A percentile compares a stretch with the other conserved stretches of the same genome.
phyloP scores from a whole-genome alignment of 345 rosid species.

The Arabis alpina region DNA sequence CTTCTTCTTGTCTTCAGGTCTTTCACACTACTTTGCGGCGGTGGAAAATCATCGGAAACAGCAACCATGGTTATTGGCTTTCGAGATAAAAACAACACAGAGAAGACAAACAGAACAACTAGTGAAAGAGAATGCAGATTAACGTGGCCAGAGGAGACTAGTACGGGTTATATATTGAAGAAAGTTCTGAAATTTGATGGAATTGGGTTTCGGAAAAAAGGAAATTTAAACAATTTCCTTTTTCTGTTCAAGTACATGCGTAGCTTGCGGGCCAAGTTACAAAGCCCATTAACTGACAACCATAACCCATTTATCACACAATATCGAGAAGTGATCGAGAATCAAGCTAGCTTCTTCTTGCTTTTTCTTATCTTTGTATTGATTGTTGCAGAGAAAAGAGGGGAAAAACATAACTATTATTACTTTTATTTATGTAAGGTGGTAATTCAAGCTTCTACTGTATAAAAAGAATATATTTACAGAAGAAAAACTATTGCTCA shows the following conservation, averaged over 20 bases:
- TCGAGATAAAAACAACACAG: too few relatives aligned
- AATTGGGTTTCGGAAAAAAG: too few relatives aligned
- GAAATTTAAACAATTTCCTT: neutral
- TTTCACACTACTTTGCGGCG: neutral
- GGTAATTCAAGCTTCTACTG: conserved; percentile 4
- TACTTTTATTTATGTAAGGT: neutral
- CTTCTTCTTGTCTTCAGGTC: neutral
- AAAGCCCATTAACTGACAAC: too few relatives aligned
- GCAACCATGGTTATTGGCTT: neutral
- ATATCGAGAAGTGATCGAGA: too few relatives aligned
- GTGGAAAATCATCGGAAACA: conserved; percentile 13
- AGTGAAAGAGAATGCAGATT: neutral
- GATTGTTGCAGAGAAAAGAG: neutral
- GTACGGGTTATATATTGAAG: neutral
- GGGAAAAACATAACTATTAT: neutral
- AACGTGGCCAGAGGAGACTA: neutral
- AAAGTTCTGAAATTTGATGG: too few relatives aligned
- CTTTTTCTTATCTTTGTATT: neutral
- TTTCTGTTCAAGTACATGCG: neutral
- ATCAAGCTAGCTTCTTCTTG: too few relatives aligned
- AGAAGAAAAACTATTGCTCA: conserved; percentile 26
- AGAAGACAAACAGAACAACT: neutral
- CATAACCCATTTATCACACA: neutral
- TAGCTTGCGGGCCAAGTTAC: conserved; percentile 21
- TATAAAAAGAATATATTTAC: neutral